These are phyloP conservation scores for Urostyla sp. DNA, from an alignment of 73 alveolate genomes.

Conservation along the genomic window DNA sequence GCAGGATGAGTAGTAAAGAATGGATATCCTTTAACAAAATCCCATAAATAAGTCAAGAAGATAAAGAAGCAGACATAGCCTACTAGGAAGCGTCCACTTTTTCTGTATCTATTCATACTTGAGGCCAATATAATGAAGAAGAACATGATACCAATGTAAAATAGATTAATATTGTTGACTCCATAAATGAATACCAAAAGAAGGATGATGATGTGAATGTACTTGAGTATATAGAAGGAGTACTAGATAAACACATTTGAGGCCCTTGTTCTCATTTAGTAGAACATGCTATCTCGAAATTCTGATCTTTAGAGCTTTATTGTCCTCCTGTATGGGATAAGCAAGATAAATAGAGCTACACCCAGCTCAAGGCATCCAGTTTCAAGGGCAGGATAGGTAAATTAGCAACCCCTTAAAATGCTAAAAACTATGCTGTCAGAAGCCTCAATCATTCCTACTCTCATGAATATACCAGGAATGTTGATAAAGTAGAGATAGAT, in stretches of 20 bases:
- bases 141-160: constrained; percentile 52
- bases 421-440: not conserved
- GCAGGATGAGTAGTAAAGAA: too few species aligned
- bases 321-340: not conserved
- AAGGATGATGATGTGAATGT: constrained; percentile 20
- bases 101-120: constrained; percentile 28
- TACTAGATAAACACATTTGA: constrained; percentile 25
- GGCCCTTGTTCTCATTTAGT: not conserved
- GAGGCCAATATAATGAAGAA: constrained; percentile 36
- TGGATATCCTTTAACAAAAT: not conserved
- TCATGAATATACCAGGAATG: constrained; percentile 30
- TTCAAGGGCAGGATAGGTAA: constrained; percentile 26
- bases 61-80: constrained; percentile 18
- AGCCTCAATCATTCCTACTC: not conserved
- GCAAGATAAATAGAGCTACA: not conserved
- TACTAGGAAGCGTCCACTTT: constrained; percentile 16
- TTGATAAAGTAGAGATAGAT: constrained; percentile 32
- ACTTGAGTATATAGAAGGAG: constrained; percentile 14
- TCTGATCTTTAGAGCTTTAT: not conserved
- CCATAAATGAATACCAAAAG: constrained; percentile 22
- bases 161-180: constrained; percentile 23
- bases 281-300: constrained; percentile 2
- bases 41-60: constrained; percentile 30
- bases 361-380: constrained; percentile 16
- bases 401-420: not conserved